Evolutionary conservation across 83 land plant genomes (phyloP).

Genomic region (Thuja plicata): DNA sequence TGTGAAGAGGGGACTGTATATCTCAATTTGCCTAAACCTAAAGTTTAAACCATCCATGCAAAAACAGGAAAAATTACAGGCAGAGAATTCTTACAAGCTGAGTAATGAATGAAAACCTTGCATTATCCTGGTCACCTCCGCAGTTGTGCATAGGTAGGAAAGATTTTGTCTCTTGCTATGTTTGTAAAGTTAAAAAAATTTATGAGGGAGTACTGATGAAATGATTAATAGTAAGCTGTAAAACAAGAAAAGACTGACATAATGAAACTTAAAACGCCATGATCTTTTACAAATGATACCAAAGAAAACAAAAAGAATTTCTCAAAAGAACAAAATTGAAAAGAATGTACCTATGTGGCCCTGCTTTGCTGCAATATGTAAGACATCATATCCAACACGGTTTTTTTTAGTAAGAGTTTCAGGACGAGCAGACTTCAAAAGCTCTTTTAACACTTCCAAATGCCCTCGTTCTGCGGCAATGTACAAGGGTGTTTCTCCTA

Average conservation of each 20-base stretch:
- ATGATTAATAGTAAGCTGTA: not conserved
- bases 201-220: not conserved
- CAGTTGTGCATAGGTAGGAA: not conserved
- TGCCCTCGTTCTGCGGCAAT: slow-evolving; percentile 63
- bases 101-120: not conserved
- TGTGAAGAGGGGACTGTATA: not conserved
- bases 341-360: slow-evolving; percentile 51
- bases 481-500: slow-evolving; percentile 60
- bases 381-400: slow-evolving; percentile 40
- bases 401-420: slow-evolving; percentile 51
- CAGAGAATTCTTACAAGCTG: not conserved
- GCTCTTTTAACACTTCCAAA: slow-evolving; percentile 52
- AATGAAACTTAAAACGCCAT: not conserved
- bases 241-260: not conserved
- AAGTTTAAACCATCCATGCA: not conserved
- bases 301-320: not conserved
- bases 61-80: not conserved
- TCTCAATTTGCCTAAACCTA: not conserved
- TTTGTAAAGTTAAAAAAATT: not conserved
- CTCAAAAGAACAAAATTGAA: slow-evolving; percentile 1
- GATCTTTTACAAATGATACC: not conserved
- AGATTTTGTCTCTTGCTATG: not conserved
- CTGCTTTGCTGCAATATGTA: slow-evolving; percentile 60
- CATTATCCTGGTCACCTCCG: not conserved
- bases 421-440: slow-evolving; percentile 36